Percentiles rank a stretch among this genome's conserved stretches.
Evolutionary conservation across 148 eudicot genomes (phyloP).

Genomic region (Nyssa sinensis): DNA sequence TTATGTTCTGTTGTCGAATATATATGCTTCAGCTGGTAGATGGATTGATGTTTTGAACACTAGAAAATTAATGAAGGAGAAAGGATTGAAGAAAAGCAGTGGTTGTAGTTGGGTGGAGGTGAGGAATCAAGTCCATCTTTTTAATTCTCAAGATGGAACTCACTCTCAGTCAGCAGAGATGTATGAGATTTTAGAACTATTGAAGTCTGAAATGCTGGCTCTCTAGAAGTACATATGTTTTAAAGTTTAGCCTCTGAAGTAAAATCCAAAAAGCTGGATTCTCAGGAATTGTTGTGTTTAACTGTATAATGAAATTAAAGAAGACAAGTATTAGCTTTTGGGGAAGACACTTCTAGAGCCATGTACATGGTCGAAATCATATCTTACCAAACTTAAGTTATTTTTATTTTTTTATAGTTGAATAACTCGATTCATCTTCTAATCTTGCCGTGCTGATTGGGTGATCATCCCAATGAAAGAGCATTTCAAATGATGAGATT

Average conservation of each 20-base stretch:
- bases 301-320: background rate
- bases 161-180: conserved; percentile 27
- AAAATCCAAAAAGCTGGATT: background rate
- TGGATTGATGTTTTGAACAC: conserved; percentile 37
- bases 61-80: conserved; percentile 39
- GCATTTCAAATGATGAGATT: background rate
- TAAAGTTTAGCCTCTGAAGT: background rate
- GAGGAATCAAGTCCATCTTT: conserved; percentile 32
- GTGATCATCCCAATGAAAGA: background rate
- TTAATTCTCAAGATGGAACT: conserved; percentile 39
- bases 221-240: background rate
- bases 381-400: background rate
- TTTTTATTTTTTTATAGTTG: background rate
- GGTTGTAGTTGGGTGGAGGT: conserved; percentile 56
- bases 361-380: background rate
- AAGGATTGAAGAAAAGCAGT: conserved; percentile 32
- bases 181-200: conserved; percentile 26
- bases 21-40: conserved; percentile 48
- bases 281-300: background rate
- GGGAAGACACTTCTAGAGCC: background rate
- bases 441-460: background rate
- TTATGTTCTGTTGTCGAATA: conserved; percentile 43
- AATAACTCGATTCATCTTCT: background rate
- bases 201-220: conserved; percentile 35
- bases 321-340: background rate